Evolutionary conservation across 1,284 basidiomycete genomes (phyloP), one percentile per base, ranked within the genome.

Genomic region (Austropuccinia psidii): DNA sequence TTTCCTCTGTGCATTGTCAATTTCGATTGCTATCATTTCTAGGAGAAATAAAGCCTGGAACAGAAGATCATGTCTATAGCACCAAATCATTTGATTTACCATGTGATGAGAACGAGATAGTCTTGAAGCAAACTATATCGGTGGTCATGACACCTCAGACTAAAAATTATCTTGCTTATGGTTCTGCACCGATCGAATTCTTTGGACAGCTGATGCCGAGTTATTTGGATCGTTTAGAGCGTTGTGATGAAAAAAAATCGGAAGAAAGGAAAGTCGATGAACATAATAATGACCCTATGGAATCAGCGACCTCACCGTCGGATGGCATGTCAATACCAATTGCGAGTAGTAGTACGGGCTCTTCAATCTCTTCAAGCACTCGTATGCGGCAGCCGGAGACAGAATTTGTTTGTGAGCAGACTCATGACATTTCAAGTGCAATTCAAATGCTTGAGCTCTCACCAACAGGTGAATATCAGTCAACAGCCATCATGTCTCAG

Each of bases 181-280:
- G 87, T 13, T 91, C 91, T 79, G 90, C 88, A 0, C 88, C 88
- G 0, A 85, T 97, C 78, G 90, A 94, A 78, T 90, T 96, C 80
- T 96, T 93, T 76, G 93, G 90, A 8, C 84, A 87, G 8, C 84
- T 89, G 52, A 88, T 86, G 66, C 85, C 89, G 5, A 89, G 87
- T 15, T 96, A 94, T 80, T 81, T 97, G 73, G 89, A 91, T 76
- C 87, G 91, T 9, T 83, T 96, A 81, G 91, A 94, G 78, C 85
- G 90, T 54, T 96, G 91, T 90, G 93, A 95, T 78, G 89, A 92
- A 79, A 84, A 91, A 90, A 67, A 90, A 92, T 75, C 84, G 87
- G 72, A 86, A 86, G 76, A 76, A 78, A 75, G 70, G 52, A 54
- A 73, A 70, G 9, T 31, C 90, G 92, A 94, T 78, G 89, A 92